Evolutionary conservation across 208 protist species (phyloP).

Genomic region (Leishmania tarentolae): DNA sequence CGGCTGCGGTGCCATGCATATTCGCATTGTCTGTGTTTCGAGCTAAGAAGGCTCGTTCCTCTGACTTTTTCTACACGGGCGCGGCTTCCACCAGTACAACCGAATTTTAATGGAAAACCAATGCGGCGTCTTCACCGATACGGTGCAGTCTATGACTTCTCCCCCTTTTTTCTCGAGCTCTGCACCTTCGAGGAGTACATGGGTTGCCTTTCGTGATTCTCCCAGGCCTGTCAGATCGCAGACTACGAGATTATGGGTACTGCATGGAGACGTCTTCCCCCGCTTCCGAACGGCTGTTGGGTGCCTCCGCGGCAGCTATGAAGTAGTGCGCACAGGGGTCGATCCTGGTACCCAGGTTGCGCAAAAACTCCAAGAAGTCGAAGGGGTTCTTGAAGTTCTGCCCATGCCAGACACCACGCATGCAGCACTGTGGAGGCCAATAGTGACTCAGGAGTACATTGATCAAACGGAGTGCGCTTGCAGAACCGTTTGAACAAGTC

Average conservation of each 20-base stretch:
- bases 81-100: neutral
- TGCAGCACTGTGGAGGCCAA: neutral
- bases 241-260: neutral
- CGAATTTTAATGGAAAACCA: neutral
- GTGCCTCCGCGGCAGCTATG: neutral
- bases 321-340: conserved; percentile 18
- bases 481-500: neutral
- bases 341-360: conserved; percentile 9
- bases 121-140: neutral
- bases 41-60: neutral
- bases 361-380: conserved; percentile 8
- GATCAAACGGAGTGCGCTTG: neutral
- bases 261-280: neutral
- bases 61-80: neutral
- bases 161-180: neutral
- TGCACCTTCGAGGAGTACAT: neutral
- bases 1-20: neutral
- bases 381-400: conserved; percentile 6
- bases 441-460: neutral
- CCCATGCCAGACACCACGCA: neutral
- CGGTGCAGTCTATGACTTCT: neutral
- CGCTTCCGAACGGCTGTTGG: neutral
- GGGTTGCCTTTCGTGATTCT: neutral
- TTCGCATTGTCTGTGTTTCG: neutral
- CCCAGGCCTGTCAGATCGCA: neutral